A percentile compares a stretch with the other conserved stretches of the same genome.
Conservation (phyloP, 2,329 filamentous ascomycete genomes). For the Trichophyton schoenleinii region DNA sequence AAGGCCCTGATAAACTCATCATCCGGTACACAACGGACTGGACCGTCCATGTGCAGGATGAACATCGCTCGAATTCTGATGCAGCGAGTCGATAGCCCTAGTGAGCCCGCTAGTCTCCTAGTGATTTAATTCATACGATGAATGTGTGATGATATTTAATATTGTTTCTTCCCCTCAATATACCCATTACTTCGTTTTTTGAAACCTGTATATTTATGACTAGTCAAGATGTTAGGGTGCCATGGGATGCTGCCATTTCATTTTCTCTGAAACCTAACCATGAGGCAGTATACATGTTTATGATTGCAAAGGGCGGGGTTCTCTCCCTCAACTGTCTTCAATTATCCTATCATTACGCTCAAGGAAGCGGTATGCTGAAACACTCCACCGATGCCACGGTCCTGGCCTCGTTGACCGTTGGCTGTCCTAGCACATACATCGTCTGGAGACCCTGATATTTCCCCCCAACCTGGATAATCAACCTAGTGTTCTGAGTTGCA, state of each 20-base stretch:
- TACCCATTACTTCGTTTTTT: not conserved
- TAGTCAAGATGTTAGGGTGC: not conserved
- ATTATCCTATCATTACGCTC: not conserved
- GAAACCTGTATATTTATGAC: not conserved
- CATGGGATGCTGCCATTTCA: not conserved
- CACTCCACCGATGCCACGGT: not conserved
- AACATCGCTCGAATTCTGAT: not conserved
- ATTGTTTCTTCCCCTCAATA: not conserved
- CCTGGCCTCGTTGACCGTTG: not conserved
- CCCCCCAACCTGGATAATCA: not conserved
- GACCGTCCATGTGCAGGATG: conserved; percentile 6
- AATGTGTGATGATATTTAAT: not conserved
- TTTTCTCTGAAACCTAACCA: not conserved
- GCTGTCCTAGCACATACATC: not conserved
- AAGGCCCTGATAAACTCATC: conserved; percentile 9
- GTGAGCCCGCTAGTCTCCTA: no score
- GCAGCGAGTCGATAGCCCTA: not conserved
- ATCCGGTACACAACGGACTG: conserved; percentile 12
- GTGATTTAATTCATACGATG: not conserved
- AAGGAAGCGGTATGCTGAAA: not conserved
- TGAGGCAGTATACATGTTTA: not conserved
- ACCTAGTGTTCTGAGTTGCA: not conserved
- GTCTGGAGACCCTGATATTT: not conserved
- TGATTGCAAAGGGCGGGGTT: not conserved
- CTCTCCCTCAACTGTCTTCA: not conserved